Conservation (phyloP, 352 stramenopile species). For the Phytophthora citricola region DNA sequence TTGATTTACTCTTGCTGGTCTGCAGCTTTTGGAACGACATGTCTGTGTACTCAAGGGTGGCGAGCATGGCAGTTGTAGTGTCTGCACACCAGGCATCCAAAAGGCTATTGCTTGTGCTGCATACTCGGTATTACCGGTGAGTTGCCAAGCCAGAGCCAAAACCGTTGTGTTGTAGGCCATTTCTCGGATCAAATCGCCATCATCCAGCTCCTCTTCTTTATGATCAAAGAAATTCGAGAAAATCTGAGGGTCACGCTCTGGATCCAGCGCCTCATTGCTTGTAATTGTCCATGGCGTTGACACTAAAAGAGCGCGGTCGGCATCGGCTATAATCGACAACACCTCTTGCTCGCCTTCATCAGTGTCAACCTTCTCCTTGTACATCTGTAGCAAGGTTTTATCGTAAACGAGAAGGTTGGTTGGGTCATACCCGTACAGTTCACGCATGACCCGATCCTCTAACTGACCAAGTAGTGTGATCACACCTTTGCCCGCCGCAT, state of each 20-base stretch:
- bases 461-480: conserved; percentile 42
- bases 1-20: conserved; percentile 21
- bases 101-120: conserved; percentile 35
- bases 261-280: conserved; percentile 28
- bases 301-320: conserved; percentile 35
- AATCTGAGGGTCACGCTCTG: conserved; percentile 18
- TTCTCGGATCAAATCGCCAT: conserved; percentile 41
- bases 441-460: conserved; percentile 52
- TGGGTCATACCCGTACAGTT: conserved; percentile 34
- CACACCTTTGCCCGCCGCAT: conserved; percentile 55
- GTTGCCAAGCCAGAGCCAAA: conserved; percentile 43
- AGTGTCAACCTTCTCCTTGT: background rate
- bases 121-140: conserved; percentile 46
- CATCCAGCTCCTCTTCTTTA: conserved; percentile 8
- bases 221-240: conserved; percentile 51
- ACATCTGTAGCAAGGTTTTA: conserved; percentile 14
- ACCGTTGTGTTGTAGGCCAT: conserved; percentile 62
- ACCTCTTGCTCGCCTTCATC: conserved; percentile 11
- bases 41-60: conserved; percentile 42
- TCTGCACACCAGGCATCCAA: conserved; percentile 48
- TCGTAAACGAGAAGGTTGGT: conserved; percentile 46
- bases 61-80: conserved; percentile 34
- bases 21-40: conserved; percentile 40
- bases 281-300: conserved; percentile 35
- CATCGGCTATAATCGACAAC: conserved; percentile 31